Evolutionary conservation across 306 rosid genomes (phyloP).

Genomic region (Lathyrus tuberosus): DNA sequence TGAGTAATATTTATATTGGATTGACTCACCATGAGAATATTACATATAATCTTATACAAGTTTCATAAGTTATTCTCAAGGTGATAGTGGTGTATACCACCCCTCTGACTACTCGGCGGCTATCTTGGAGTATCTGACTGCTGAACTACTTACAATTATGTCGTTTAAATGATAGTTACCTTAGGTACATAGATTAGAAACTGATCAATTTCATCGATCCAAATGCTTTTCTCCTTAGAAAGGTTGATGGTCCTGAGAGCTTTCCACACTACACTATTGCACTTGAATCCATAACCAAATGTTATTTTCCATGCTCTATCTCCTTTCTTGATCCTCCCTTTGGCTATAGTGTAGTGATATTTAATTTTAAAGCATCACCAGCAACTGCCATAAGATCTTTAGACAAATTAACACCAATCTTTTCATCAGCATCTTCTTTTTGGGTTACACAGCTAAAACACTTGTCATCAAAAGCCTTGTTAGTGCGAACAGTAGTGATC

Average conservation of each 20-base stretch:
- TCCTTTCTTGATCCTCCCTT: conserved; percentile 86
- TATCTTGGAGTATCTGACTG: too few relatives aligned
- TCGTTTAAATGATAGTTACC: conserved; percentile 56
- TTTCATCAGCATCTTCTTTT: conserved; percentile 77
- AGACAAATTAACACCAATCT: conserved; percentile 83
- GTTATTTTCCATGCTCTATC: conserved; percentile 95
- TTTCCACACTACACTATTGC: conserved; percentile 93
- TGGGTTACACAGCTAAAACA: conserved; percentile 85
- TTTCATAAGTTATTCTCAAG: too few relatives aligned
- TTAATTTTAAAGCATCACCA: conserved; percentile 84
- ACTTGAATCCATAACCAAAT: conserved; percentile 89
- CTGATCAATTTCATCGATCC: conserved; percentile 74
- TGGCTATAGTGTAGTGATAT: conserved; percentile 81
- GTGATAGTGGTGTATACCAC: too few relatives aligned
- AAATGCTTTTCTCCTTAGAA: conserved; percentile 73
- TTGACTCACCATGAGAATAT: too few relatives aligned
- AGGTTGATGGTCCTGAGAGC: conserved; percentile 75
- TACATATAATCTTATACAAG: too few relatives aligned
- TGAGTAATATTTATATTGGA: too few relatives aligned
- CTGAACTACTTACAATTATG: neutral
- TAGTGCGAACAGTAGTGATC: conserved; percentile 74
- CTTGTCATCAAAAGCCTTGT: conserved; percentile 86
- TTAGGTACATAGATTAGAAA: conserved; percentile 82
- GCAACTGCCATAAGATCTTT: conserved; percentile 94
- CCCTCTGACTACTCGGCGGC: too few relatives aligned